Base-by-base conservation (phyloP, 768 basidiomycete genomes). In the Trametes maxima region DNA sequence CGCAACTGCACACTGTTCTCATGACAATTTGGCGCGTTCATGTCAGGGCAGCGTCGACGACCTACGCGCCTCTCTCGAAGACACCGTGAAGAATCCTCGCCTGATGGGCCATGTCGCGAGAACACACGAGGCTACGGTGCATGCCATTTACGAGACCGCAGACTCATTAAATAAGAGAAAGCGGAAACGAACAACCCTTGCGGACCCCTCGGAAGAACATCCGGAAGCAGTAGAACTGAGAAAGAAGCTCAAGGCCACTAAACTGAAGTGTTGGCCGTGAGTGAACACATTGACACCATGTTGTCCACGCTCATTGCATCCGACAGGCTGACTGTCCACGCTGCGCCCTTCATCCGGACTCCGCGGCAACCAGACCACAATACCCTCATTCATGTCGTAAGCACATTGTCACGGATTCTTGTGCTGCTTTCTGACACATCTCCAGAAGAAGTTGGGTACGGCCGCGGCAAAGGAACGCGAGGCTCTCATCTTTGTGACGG, bases 281-380 rank as follows among this genome's bases (percentile, higher is more conserved):
- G 86, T 73, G 14, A 1, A 10, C 45, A 19, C 22, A 3, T 47
- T 56, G 21, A 39, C 17, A 35, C 2, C 25, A 2, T 54, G 28
- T 8, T 12, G 28, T n/a, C n/a, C 11, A 22, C 19, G 49, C 25
- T 57, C 5, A 59, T 39, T 22, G 4, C 22, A 17, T 10, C 25
- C 33, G 17, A 22, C 44, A 89, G 88, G 60, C 68, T 87, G 42
- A 73, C 77, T 19, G 67, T 77, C 58, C 82, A 84, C 57, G 77
- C 89, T 12, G 81, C 81, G 0, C 72, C 81, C 19, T 91, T 90
- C 68, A 81, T 88, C 69, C 81, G 89, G 33, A 75, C 84, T 2
- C 77, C 87, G 25, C 87, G 82, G 67, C 83, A 83, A 66, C 79
- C 87, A 0, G 90, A 92, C 68, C 79, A 82, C 52, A 92, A 92